A percentile compares a stretch with the other conserved stretches of the same genome.
Evolutionary conservation across 225 moss, liverwort and hornwort genomes (phyloP).

Genomic region (Physcomitrium patens): DNA sequence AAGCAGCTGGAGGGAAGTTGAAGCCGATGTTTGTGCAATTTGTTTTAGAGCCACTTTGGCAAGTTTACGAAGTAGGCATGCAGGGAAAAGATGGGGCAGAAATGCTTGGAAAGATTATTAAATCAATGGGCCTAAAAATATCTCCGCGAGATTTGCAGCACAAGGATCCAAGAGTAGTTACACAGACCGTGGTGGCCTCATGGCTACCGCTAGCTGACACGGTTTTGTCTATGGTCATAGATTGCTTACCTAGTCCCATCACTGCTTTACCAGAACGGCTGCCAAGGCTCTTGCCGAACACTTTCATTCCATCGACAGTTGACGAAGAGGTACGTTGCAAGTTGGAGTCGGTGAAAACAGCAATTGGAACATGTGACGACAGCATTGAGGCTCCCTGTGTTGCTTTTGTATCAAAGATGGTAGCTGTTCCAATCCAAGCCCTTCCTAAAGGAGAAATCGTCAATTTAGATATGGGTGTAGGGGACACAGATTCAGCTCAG

Average conservation of each 20-base stretch:
- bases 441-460: constrained; percentile 75
- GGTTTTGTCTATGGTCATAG: constrained; percentile 84
- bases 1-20: constrained; percentile 83
- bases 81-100: constrained; percentile 80
- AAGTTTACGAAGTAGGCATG: constrained; percentile 89
- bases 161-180: constrained; percentile 88
- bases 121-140: constrained; percentile 81
- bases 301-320: constrained; percentile 45
- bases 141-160: constrained; percentile 81
- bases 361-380: constrained; percentile 73
- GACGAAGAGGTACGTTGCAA: constrained; percentile 43
- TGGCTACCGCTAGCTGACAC: constrained; percentile 90
- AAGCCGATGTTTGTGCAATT: constrained; percentile 99
- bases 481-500: constrained; percentile 87
- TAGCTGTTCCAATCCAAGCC: constrained; percentile 87
- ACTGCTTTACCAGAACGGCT: constrained; percentile 79
- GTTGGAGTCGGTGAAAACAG: constrained; percentile 64
- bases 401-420: constrained; percentile 94
- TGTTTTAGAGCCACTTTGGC: constrained; percentile 91
- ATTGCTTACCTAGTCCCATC: constrained; percentile 89
- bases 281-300: constrained; percentile 75
- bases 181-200: constrained; percentile 83
- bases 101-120: constrained; percentile 81
- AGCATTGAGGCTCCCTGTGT: constrained; percentile 76
- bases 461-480: constrained; percentile 57